These are phyloP conservation scores for Hypoxylon trugodes DNA, from an alignment of 495 filamentous ascomycete genomes.

Conservation along the genomic window DNA sequence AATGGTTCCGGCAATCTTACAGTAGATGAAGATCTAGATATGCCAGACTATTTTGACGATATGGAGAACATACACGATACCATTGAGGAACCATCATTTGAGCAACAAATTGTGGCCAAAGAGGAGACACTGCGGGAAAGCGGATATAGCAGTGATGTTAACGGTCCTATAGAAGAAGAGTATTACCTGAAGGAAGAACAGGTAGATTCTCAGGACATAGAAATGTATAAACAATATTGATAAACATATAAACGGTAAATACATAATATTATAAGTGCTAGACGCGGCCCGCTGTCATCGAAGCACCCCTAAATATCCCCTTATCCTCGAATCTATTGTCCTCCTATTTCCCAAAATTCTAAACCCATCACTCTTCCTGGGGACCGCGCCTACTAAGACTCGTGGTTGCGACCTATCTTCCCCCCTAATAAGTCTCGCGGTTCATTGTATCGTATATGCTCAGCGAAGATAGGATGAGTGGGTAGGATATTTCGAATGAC, in stretches of 20 bases:
- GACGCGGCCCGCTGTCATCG: constrained; percentile 42
- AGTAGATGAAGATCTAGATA: background rate
- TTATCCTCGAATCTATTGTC: constrained; percentile 5
- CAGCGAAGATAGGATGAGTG: background rate
- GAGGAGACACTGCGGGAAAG: background rate
- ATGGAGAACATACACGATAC: background rate
- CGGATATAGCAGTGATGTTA: background rate
- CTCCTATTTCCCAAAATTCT: background rate
- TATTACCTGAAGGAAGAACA: background rate
- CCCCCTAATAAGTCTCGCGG: background rate
- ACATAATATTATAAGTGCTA: constrained; percentile 37
- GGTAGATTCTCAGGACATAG: background rate
- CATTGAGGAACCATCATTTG: background rate
- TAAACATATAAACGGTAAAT: constrained; percentile 31
- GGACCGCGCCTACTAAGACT: background rate
- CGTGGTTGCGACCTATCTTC: background rate
- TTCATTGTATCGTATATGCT: background rate
- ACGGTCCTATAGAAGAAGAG: background rate
- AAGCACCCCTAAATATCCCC: constrained; percentile 30
- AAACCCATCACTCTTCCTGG: background rate
- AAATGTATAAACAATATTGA: constrained; percentile 35
- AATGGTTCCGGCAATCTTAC: background rate
- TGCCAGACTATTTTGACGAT: background rate
- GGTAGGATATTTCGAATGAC: background rate
- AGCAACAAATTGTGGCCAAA: background rate